Evolutionary conservation across 345 rosid species (phyloP).

Genomic region (Populus ilicifolia): DNA sequence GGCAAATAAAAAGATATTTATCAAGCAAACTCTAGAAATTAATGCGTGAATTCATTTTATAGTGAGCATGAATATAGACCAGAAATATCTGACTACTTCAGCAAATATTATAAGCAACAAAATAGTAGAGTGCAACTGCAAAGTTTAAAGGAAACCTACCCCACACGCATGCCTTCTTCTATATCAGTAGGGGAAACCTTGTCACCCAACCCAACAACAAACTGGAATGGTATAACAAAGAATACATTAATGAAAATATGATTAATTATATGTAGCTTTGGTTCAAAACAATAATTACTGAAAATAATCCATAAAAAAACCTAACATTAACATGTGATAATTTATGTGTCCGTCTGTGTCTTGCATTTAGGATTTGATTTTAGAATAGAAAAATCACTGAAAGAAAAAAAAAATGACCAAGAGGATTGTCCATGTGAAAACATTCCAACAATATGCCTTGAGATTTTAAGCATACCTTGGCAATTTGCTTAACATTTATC

Average conservation of each 20-base stretch:
- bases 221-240: constrained; percentile 33
- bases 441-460: too few species aligned
- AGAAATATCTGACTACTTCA: too few species aligned
- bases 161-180: constrained; percentile 99
- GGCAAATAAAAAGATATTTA: background rate
- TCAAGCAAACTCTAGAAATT: too few species aligned
- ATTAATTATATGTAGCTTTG: background rate
- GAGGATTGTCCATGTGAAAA: background rate
- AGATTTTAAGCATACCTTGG: constrained; percentile 50
- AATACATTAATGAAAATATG: background rate
- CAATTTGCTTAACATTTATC: constrained; percentile 94
- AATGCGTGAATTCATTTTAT: too few species aligned
- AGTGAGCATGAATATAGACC: too few species aligned
- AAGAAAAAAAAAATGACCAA: background rate
- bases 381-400: too few species aligned
- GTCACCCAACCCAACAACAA: constrained; percentile 97
- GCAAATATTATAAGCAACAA: too few species aligned
- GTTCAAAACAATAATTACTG: background rate
- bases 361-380: too few species aligned
- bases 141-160: constrained; percentile 47
- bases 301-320: too few species aligned
- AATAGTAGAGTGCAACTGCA: background rate
- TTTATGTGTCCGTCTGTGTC: too few species aligned
- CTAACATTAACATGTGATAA: too few species aligned
- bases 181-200: constrained; percentile 95